Conservation (phyloP, 306 rosid genomes). For the Abrus precatorius region DNA sequence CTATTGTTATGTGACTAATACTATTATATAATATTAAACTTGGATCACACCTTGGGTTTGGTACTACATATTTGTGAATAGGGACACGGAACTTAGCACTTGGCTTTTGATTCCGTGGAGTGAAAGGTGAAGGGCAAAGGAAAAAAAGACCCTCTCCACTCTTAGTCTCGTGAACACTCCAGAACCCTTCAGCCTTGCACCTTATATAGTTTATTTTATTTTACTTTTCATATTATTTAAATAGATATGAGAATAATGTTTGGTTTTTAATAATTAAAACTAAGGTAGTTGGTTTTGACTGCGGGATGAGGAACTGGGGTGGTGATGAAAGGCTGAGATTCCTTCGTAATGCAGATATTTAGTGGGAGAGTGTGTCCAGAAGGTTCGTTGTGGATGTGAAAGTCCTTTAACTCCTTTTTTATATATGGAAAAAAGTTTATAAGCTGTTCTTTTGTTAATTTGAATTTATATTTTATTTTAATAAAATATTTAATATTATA, state of each 20-base stretch:
- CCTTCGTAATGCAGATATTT: constrained; percentile 67
- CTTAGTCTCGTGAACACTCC: constrained; percentile 60
- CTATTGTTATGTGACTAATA: background rate
- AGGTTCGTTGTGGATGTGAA: constrained; percentile 68
- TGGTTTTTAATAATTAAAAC: constrained; percentile 18
- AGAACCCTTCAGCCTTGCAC: constrained; percentile 53
- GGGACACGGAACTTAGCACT: constrained; percentile 53
- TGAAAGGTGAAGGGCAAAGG: constrained; percentile 24
- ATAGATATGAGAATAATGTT: background rate
- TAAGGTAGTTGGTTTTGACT: constrained; percentile 16
- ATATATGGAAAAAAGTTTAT: background rate
- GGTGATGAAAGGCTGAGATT: constrained; percentile 75
- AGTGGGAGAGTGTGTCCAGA: constrained; percentile 69
- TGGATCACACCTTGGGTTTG: constrained; percentile 42
- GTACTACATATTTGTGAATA: constrained; percentile 46
- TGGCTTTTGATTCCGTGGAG: constrained; percentile 42
- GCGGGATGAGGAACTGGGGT: constrained; percentile 18
- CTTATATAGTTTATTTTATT: constrained; percentile 53
- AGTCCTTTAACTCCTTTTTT: constrained; percentile 39
- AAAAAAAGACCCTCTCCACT: background rate
- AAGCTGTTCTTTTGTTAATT: no score
- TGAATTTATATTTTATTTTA: background rate
- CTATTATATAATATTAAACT: constrained; percentile 8
- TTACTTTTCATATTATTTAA: background rate
- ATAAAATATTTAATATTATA: no score